Conservation (phyloP, 345 rosid genomes). For the Ailanthus altissimus region DNA sequence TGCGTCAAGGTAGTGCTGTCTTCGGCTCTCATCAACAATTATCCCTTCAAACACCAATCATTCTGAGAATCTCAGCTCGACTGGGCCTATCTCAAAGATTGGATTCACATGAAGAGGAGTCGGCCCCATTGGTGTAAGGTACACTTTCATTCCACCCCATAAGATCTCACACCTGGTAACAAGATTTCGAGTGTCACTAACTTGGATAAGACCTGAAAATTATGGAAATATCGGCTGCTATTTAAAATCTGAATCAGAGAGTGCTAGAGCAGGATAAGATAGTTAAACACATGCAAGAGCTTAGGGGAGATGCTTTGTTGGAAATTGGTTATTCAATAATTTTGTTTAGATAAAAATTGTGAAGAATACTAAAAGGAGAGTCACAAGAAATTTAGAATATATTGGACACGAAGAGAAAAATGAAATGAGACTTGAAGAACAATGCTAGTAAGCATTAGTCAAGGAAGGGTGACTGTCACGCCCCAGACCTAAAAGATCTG, state of each 20-base stretch:
- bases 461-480: too few species aligned
- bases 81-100: constrained; percentile 86
- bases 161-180: constrained; percentile 72
- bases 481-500: too few species aligned
- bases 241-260: not conserved
- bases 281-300: not conserved
- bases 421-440: too few species aligned
- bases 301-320: too few species aligned
- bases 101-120: constrained; percentile 90
- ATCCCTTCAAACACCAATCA: constrained; percentile 95
- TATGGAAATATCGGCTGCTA: not conserved
- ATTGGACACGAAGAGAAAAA: too few species aligned
- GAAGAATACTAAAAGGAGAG: too few species aligned
- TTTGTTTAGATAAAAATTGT: too few species aligned
- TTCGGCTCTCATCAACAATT: constrained; percentile 84
- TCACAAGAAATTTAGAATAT: too few species aligned
- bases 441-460: too few species aligned
- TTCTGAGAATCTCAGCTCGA: constrained; percentile 92
- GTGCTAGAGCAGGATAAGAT: not conserved
- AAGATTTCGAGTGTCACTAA: not conserved
- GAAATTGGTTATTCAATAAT: too few species aligned
- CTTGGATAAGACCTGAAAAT: not conserved
- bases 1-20: constrained; percentile 84
- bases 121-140: constrained; percentile 97
- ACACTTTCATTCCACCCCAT: constrained; percentile 83